Base-by-base conservation (phyloP, 176 grass and related monocot species). In the Hyparrhenia diplandra region DNA sequence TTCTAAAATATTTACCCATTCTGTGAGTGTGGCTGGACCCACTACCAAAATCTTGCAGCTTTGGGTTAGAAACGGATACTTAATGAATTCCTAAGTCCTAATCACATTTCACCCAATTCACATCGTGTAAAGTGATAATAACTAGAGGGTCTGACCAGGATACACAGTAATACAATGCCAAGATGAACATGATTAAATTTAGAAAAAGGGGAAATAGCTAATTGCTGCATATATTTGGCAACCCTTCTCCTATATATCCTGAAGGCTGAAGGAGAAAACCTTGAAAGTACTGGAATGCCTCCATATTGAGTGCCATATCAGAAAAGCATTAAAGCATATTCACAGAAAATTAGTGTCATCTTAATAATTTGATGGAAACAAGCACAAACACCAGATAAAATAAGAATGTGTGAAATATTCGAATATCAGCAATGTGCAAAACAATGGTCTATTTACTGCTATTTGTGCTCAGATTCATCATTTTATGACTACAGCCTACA, bases 191-290 rank as follows among this genome's bases (percentile, higher is more conserved):
- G 54, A 4, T 12, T 42, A 10, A 17, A 21, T 8, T 2, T 14
- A 57, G 9, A 14, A 29, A 71, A 47, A 12, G 32, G 23, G 37
- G 23, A 69, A 43, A 43, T 45, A 21, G 6, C 51, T 8, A 43
- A 70, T 43, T 27, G 51, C 20, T 55, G 5, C 28, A 54, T 54
- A 35, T 18, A 7, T 55, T 21, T 21, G 20, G 13, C 37, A 20
- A 36, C 66, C 27, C 12, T 79, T 51, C 42, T 36, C 72, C 27
- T 32, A 25, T 54, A 49, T 1, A 16, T 29, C 25, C 67, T 54
- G 36, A 82, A 72, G 67, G 36, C 79, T 54, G 12, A 46, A 62
- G 27, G 18, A 71, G n/a, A n/a, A n/a, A n/a, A n/a, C n/a, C n/a
- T n/a, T 9, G 40, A 18, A 28, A 69, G 54, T 61, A 14, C 61